A percentile compares a stretch with the other conserved stretches of the same genome.
Conservation (phyloP, 495 filamentous ascomycete species). For the Aspergillus wentii region DNA sequence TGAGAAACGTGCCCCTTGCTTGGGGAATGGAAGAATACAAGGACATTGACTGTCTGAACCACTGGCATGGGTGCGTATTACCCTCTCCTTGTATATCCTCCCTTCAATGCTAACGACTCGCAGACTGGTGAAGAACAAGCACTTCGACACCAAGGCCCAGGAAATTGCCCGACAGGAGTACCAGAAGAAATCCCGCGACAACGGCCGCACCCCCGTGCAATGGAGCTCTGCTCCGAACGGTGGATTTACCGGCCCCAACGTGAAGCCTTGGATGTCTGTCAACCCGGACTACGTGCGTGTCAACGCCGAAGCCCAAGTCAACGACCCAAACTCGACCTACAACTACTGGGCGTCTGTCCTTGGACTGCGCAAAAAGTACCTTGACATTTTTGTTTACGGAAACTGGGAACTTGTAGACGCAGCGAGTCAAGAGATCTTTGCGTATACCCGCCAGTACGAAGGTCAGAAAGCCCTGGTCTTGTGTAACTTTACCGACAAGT, state of each 20-base stretch:
- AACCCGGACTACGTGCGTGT: slow-evolving; percentile 45
- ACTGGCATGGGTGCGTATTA: slow-evolving; percentile 46
- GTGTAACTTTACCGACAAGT: slow-evolving; percentile 45
- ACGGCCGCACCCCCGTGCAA: slow-evolving; percentile 52
- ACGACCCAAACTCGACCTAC: slow-evolving; percentile 41
- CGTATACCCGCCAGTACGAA: slow-evolving; percentile 39
- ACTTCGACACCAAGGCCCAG: slow-evolving; percentile 28
- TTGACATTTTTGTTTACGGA: slow-evolving; percentile 59
- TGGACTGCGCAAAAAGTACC: slow-evolving; percentile 47
- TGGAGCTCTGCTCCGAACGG: slow-evolving; percentile 45
- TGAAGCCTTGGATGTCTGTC: slow-evolving; percentile 59
- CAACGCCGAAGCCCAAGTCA: slow-evolving; percentile 48
- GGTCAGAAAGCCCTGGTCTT: slow-evolving; percentile 43
- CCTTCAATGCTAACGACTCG: background rate
- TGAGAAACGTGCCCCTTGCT: slow-evolving; percentile 60
- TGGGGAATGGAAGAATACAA: slow-evolving; percentile 68
- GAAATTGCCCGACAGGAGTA: slow-evolving; percentile 32
- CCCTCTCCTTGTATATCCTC: background rate
- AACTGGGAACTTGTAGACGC: slow-evolving; percentile 47
- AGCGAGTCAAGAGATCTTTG: slow-evolving; percentile 41
- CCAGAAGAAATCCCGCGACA: slow-evolving; percentile 50
- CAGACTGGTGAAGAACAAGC: slow-evolving; percentile 32
- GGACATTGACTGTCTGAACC: slow-evolving; percentile 66
- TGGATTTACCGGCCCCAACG: slow-evolving; percentile 46
- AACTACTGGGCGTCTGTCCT: slow-evolving; percentile 50